Evolutionary conservation across 164 flowering plant genomes (phyloP).

Genomic region (Santalum album): DNA sequence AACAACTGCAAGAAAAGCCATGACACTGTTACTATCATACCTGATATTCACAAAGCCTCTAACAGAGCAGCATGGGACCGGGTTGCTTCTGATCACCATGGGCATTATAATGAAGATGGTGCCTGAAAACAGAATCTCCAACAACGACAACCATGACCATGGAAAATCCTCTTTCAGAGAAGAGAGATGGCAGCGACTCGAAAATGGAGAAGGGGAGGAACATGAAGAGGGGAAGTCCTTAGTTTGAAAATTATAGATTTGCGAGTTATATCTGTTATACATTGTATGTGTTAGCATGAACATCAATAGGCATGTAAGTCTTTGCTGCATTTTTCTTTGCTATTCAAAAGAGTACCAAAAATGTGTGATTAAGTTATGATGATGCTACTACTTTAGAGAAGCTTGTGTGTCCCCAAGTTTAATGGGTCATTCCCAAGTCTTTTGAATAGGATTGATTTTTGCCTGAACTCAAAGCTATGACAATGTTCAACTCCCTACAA

Average conservation of each 20-base stretch:
- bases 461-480: too few relatives aligned
- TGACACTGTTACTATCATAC: constrained; percentile 76
- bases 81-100: constrained; percentile 16
- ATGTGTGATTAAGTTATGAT: too few relatives aligned
- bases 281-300: too few relatives aligned
- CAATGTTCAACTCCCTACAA: too few relatives aligned
- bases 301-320: too few relatives aligned
- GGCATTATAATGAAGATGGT: constrained; percentile 20
- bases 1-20: constrained; percentile 93
- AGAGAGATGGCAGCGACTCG: background rate
- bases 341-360: too few relatives aligned
- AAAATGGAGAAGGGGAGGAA: constrained; percentile 5
- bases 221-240: constrained; percentile 12
- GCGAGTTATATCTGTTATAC: too few relatives aligned
- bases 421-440: too few relatives aligned
- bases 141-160: background rate
- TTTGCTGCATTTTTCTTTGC: too few relatives aligned
- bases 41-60: constrained; percentile 89
- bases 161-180: background rate
- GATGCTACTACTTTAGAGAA: too few relatives aligned
- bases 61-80: constrained; percentile 29
- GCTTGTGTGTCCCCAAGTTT: too few relatives aligned
- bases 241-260: background rate
- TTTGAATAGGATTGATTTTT: too few relatives aligned
- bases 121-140: constrained; percentile 12